Percentiles rank a stretch among this genome's conserved stretches.
These are phyloP conservation scores for Coccomyxa sp. DNA, from an alignment of 139 green algal species.

Conservation along the genomic window DNA sequence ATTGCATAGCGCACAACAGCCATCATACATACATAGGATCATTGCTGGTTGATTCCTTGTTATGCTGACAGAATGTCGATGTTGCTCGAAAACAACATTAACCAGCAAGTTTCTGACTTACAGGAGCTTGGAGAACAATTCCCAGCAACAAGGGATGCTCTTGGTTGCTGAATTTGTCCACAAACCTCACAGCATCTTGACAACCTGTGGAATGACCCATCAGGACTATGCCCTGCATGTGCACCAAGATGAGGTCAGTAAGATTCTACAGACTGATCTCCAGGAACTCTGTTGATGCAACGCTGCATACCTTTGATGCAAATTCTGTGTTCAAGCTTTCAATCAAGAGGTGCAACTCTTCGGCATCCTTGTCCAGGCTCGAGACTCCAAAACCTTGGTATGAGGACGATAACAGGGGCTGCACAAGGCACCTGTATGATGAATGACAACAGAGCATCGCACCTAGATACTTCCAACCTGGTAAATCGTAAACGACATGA, in stretches of 20 bases:
- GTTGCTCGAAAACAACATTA: no score
- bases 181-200: slow-evolving; percentile 64
- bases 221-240: slow-evolving; percentile 39
- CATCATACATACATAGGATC: no score
- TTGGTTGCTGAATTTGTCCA: background rate
- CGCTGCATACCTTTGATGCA: slow-evolving; percentile 8
- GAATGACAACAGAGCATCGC: no score
- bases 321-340: slow-evolving; percentile 25
- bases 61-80: no score
- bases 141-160: slow-evolving; percentile 22
- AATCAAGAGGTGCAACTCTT: slow-evolving; percentile 54
- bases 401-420: slow-evolving; percentile 49
- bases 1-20: no score
- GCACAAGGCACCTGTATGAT: slow-evolving; percentile 36
- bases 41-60: no score
- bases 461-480: no score
- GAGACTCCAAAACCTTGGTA: slow-evolving; percentile 58
- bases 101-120: slow-evolving; percentile 9
- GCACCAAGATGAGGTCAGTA: background rate
- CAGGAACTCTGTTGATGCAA: no score
- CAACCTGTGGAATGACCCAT: slow-evolving; percentile 72
- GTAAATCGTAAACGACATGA: no score
- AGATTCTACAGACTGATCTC: no score
- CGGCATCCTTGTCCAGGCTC: slow-evolving; percentile 60
- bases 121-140: slow-evolving; percentile 50